Percentiles rank a stretch among this genome's conserved stretches.
These are phyloP conservation scores for Talaromyces sp. DNA, from an alignment of 2,329 filamentous ascomycete genomes.

Conservation along the genomic window DNA sequence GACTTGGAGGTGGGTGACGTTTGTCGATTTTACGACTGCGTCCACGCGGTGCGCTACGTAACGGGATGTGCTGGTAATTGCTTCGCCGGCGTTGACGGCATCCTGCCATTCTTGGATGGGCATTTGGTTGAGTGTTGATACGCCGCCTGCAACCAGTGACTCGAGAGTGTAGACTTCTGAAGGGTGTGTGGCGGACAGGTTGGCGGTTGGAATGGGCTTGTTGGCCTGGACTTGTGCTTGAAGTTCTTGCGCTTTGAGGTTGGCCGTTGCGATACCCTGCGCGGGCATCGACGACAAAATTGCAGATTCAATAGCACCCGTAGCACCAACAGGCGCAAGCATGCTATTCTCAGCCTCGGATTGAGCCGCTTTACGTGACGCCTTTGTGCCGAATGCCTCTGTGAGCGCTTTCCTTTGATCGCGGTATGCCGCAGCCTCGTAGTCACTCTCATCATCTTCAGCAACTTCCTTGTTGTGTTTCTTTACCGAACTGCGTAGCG, in stretches of 20 bases:
- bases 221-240: constrained; percentile 45
- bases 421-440: constrained; percentile 33
- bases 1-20: constrained; percentile 42
- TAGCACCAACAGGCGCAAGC: constrained; percentile 36
- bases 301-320: constrained; percentile 41
- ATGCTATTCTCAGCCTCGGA: constrained; percentile 49
- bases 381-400: constrained; percentile 50
- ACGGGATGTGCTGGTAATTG: constrained; percentile 40
- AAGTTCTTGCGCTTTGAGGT: constrained; percentile 31
- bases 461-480: constrained; percentile 24
- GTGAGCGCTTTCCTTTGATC: constrained; percentile 44
- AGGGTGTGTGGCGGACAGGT: constrained; percentile 43
- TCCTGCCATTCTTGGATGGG: constrained; percentile 45
- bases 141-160: constrained; percentile 41
- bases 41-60: constrained; percentile 46
- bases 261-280: constrained; percentile 29
- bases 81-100: constrained; percentile 33
- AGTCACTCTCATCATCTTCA: constrained; percentile 25
- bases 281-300: constrained; percentile 43
- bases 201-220: constrained; percentile 45
- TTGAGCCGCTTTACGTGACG: constrained; percentile 49
- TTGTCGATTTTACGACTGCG: constrained; percentile 36
- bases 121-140: constrained; percentile 41
- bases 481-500: constrained; percentile 50
- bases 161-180: constrained; percentile 47